phyloP scores from a whole-genome alignment of 2,329 filamentous ascomycete species.

The Diplodia mutila region DNA sequence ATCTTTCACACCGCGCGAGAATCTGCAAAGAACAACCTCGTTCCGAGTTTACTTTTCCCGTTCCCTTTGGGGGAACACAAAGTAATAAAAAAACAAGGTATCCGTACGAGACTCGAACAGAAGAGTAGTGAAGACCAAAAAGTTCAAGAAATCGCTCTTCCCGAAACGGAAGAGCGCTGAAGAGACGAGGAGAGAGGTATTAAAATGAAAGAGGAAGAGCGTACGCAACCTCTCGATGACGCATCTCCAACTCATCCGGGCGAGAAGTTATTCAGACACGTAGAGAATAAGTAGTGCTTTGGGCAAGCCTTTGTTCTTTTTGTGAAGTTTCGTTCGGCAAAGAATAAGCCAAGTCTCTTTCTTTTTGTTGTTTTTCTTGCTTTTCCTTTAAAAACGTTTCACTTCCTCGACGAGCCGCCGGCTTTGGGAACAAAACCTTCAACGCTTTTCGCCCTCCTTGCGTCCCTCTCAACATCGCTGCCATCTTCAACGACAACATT shows the following conservation, averaged over 20 bases:
- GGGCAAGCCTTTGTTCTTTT: conserved; percentile 1
- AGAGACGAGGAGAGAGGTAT: background rate
- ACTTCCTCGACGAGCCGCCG: conserved; percentile 16
- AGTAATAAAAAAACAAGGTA: conserved; percentile 4
- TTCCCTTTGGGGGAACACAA: background rate
- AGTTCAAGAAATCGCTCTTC: conserved; percentile 15
- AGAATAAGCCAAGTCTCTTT: background rate
- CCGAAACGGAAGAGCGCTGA: conserved; percentile 9
- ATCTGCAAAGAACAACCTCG: background rate
- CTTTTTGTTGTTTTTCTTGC: background rate
- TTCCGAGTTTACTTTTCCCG: background rate
- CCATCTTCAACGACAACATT: conserved; percentile 45
- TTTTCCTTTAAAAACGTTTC: background rate
- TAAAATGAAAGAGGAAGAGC: conserved; percentile 1
- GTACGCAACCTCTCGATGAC: background rate
- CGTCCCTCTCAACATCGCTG: conserved; percentile 43
- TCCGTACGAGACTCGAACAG: background rate
- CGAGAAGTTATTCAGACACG: conserved; percentile 16
- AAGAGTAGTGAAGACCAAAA: background rate
- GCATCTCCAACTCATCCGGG: conserved; percentile 5
- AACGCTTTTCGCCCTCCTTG: conserved; percentile 19
- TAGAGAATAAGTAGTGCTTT: background rate
- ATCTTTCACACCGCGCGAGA: background rate
- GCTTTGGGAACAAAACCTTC: conserved; percentile 20
- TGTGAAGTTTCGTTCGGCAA: conserved; percentile 1